phyloP scores from a whole-genome alignment of 345 rosid genomes.

The Balakata baccata region DNA sequence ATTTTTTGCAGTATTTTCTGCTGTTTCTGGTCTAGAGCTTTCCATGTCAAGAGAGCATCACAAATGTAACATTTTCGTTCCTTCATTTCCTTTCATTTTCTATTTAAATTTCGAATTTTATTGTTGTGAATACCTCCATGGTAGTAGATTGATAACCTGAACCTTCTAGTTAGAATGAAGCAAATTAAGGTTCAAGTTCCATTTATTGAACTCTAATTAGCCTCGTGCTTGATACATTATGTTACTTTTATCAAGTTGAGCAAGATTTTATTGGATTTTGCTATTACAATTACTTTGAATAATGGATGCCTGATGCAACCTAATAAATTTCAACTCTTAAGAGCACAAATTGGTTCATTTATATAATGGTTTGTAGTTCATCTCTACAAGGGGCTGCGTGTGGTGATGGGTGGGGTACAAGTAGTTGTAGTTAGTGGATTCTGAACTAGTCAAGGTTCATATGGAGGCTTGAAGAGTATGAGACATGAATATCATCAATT shows the following conservation, averaged over 20 bases:
- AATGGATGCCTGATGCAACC: not conserved
- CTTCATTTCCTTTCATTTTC: conserved; percentile 4
- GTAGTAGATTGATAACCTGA: not conserved
- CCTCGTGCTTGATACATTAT: not conserved
- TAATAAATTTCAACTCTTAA: conserved; percentile 5
- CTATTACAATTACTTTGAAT: not conserved
- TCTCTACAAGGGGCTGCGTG: conserved; percentile 2
- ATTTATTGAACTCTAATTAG: not conserved
- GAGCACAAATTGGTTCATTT: conserved; percentile 14
- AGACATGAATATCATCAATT: not conserved
- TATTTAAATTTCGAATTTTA: not conserved
- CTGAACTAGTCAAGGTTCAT: not conserved
- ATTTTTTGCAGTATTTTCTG: conserved; percentile 67
- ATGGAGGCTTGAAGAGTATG: not conserved
- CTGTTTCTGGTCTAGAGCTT: conserved; percentile 89
- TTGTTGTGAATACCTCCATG: not conserved
- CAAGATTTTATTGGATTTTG: not conserved
- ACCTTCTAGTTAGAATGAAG: not conserved
- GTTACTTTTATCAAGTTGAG: not conserved
- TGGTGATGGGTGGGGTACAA: conserved; percentile 9
- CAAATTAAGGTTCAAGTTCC: not conserved
- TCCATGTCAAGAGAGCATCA: conserved; percentile 73
- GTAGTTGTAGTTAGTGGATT: conserved; percentile 1
- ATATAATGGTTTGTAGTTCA: conserved; percentile 11
- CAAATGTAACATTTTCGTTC: conserved; percentile 48